Base-by-base conservation (phyloP, 2,329 filamentous ascomycete species). In the Furcasterigmium furcatum region DNA sequence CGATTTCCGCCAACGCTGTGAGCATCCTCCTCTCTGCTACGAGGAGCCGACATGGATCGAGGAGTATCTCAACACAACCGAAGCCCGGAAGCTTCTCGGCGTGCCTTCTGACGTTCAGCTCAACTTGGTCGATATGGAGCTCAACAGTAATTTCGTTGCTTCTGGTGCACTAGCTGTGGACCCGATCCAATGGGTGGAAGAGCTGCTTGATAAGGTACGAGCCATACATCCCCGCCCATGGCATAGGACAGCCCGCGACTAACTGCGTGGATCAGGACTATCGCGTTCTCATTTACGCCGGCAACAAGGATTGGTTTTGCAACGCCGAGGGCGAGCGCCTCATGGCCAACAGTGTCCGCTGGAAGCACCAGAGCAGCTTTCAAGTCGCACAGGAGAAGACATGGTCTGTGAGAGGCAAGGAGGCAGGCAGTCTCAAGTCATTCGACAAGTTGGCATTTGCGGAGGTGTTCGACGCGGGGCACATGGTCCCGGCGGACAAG, bases 281-380 rank as follows among this genome's bases (percentile, higher is more conserved):
- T 18, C 21, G n/a, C 6, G 30, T 42, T 7, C 24, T 46, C 14
- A 12, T 46, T 9, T 46, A 46, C 29, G 44, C 30, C 12, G 39
- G 39, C 22, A 46, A 46, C 19, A 46, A 38, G 30, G 44, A 43
- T 2, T 46, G 44, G 39, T 46, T 43, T 19, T 46, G 39, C 24
- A 38, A 38, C 18, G 29, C 16, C 5, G 29, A 32, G 29, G 38
- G 43, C n/a, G 36, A 45, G 18, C 40, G 40, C 36, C 39, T 40
- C 13, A 21, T 45, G 21, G 43, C 35, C 29, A n/a, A 45, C 21
- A 41, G 40, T 16, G 27, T 45, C 9, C 38, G 20, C 19, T 45
- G 43, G 43, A 25, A 19, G 13, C 43, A 45, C 19, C 43, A 45
- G 20, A n/a, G 35, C 5, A 19, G 20, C 21, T 45, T 35, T 18